Percentiles rank a stretch among this genome's conserved stretches.
Conservation (phyloP, 1,284 basidiomycete genomes). For the Rhizopogon parksii region DNA sequence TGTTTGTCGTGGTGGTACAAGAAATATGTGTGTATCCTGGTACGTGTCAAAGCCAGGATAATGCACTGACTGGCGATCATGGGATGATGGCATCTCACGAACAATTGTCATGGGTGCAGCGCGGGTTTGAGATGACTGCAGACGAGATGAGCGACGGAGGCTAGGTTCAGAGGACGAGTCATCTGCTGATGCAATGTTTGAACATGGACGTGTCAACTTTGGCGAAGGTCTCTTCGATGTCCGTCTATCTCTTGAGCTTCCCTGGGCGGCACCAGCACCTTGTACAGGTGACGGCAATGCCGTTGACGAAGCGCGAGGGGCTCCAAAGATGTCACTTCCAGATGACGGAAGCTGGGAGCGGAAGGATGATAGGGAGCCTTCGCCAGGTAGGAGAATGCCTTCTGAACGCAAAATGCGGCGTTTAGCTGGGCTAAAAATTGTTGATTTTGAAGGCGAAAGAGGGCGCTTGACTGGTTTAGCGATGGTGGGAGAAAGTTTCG, state of each 20-base stretch:
- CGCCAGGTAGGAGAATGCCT: conserved; percentile 33
- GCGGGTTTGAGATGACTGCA: not conserved
- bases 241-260: not conserved
- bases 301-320: not conserved
- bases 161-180: not conserved
- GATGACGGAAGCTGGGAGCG: not conserved
- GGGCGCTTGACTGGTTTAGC: conserved; percentile 39
- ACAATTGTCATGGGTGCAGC: not conserved
- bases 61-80: conserved; percentile 55
- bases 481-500: conserved; percentile 13
- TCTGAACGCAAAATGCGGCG: conserved; percentile 59
- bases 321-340: not conserved
- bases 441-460: conserved; percentile 44
- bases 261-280: not conserved
- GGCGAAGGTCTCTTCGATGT: not conserved
- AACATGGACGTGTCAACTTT: not conserved
- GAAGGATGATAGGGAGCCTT: conserved; percentile 17
- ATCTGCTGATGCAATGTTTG: not conserved
- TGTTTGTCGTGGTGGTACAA: conserved; percentile 10
- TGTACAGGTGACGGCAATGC: not conserved
- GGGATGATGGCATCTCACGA: conserved; percentile 38
- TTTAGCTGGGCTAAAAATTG: conserved; percentile 54
- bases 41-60: conserved; percentile 68
- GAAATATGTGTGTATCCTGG: conserved; percentile 41
- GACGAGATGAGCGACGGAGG: conserved; percentile 14